Evolutionary conservation across 2,329 filamentous ascomycete genomes (phyloP).

Genomic region (Nothopassalora personata): DNA sequence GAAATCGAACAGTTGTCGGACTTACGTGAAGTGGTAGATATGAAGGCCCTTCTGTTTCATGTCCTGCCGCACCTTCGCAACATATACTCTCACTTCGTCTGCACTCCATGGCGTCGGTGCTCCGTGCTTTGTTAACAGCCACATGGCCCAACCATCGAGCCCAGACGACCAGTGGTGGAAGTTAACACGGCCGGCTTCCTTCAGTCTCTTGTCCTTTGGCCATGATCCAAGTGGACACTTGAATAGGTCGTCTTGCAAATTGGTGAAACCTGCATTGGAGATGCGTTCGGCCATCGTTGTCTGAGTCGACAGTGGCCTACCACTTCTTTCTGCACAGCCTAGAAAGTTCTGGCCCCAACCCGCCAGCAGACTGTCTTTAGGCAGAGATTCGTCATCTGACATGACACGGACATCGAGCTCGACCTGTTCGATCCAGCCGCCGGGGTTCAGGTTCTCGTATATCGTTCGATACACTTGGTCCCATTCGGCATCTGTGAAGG

Average conservation of each 20-base stretch:
- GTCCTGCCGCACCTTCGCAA: slow-evolving; percentile 37
- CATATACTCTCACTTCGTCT: slow-evolving; percentile 40
- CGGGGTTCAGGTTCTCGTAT: slow-evolving; percentile 34
- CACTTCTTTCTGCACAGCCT: slow-evolving; percentile 9
- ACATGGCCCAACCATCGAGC: slow-evolving; percentile 38
- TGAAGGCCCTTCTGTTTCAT: slow-evolving; percentile 11
- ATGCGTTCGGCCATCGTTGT: slow-evolving; percentile 9
- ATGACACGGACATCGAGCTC: slow-evolving; percentile 25
- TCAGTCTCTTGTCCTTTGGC: slow-evolving; percentile 33
- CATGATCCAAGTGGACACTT: slow-evolving; percentile 40
- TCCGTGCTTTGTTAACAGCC: slow-evolving; percentile 31
- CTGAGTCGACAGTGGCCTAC: slow-evolving; percentile 10
- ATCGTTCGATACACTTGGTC: slow-evolving; percentile 9
- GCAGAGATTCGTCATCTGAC: slow-evolving; percentile 31
- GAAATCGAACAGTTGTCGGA: not conserved
- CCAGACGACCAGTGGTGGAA: slow-evolving; percentile 36
- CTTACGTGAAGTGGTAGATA: slow-evolving; percentile 14
- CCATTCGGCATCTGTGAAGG: slow-evolving; percentile 15
- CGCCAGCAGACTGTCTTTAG: slow-evolving; percentile 10
- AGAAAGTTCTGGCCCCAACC: slow-evolving; percentile 29
- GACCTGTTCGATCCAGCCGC: slow-evolving; percentile 40
- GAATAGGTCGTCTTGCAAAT: slow-evolving; percentile 36
- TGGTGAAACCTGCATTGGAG: slow-evolving; percentile 8
- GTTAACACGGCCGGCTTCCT: slow-evolving; percentile 35
- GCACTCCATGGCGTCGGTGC: slow-evolving; percentile 36